phyloP scores from a whole-genome alignment of 2,329 filamentous ascomycete species.

The Lachnellula suecica region DNA sequence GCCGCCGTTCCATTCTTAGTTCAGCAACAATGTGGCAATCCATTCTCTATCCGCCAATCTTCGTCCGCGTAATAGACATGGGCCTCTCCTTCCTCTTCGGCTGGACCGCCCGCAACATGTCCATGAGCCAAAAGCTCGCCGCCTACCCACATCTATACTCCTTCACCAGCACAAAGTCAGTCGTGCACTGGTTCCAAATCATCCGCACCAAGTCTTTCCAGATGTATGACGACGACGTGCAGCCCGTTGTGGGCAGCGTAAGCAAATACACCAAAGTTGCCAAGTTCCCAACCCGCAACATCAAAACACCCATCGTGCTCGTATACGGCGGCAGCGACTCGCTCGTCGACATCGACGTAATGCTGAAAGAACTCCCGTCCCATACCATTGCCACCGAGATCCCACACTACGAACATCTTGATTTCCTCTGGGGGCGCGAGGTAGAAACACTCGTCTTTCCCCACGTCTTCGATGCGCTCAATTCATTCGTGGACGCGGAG shows the following conservation, averaged over 20 bases:
- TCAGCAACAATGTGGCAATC: constrained; percentile 98
- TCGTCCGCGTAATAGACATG: constrained; percentile 82
- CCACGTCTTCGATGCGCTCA: constrained; percentile 82
- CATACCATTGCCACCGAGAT: constrained; percentile 87
- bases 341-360: constrained; percentile 87
- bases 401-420: constrained; percentile 91
- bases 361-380: constrained; percentile 83
- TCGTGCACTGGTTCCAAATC: constrained; percentile 99
- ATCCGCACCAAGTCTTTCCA: constrained; percentile 95
- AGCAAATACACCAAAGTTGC: constrained; percentile 94
- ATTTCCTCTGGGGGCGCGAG: constrained; percentile 92
- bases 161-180: constrained; percentile 92
- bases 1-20: constrained; percentile 84
- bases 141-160: constrained; percentile 96
- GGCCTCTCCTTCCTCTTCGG: constrained; percentile 82
- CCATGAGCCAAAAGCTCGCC: constrained; percentile 83
- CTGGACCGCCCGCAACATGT: constrained; percentile 85
- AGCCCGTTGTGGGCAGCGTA: constrained; percentile 68
- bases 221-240: constrained; percentile 96
- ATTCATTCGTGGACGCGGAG: constrained; percentile 62
- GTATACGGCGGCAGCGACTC: constrained; percentile 94
- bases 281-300: constrained; percentile 94
- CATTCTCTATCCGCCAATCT: constrained; percentile 91
- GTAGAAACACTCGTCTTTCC: constrained; percentile 83
- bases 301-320: constrained; percentile 90